Evolutionary conservation across 306 rosid species (phyloP), one percentile per base, ranked within the genome.

Genomic region (Inga laurina): DNA sequence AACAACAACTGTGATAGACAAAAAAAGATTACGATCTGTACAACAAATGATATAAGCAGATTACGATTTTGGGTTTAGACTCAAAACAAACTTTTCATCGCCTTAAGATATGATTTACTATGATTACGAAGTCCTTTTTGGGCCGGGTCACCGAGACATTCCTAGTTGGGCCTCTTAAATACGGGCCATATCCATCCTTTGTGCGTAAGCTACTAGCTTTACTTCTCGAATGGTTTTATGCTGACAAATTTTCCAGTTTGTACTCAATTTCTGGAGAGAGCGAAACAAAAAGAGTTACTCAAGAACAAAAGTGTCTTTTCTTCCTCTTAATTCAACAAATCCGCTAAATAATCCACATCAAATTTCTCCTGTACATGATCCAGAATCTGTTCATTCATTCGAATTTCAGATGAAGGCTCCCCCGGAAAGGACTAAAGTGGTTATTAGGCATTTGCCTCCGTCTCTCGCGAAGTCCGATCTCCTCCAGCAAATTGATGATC

Each of bases 391-490:
- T 61, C 22, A 74, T 72, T 34, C 57, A 37, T 14, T 3, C 4
- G 80, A 83, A 62, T 68, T 59, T 75, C 46, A 67, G 93, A 95
- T 90, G 99, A 96, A 92, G 84, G 93, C 79, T 27, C 93, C 90
- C 13, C 72, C 35, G 16, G 92, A 87, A 81, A 90, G 81, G 83
- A 96, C 97, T 72, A 96, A 96, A 87, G 95, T 92, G 72, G 95
- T 92, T 71, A 82, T 96, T 59, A 86, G 99, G 86, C 97, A 87
- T 89, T 86, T 96, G 74, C 99, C 99, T 27, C 99, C 99, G 18
- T 91, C 98, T 57, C 95, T 96, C 22, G 72, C 97, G 39, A 89
- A 88, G 79, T 88, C 98, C 56, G 98, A 94, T 94, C 91, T 96
- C 94, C 72, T 86, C 68, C 92, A 85, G 35, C 97, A 90, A 82